Evolutionary conservation across 208 protist genomes (phyloP), one percentile per base, ranked within the genome.

Genomic region (Angomonas ambiguus): DNA sequence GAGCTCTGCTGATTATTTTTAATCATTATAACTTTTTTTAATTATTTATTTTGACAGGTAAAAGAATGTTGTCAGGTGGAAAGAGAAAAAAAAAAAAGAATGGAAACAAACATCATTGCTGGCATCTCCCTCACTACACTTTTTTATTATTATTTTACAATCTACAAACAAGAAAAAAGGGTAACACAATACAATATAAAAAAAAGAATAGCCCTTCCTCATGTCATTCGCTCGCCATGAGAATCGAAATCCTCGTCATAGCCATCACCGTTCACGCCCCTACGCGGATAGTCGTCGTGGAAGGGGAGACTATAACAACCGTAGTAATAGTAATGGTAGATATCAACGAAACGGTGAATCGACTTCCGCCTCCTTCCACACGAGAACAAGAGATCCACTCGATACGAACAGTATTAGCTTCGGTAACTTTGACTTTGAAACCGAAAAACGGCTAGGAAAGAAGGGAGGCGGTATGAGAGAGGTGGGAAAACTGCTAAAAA

Each of bases 351-450:
- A 32, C 25, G 5, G n/a, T 30, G 11, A 30, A n/a, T n/a, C n/a
- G n/a, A n/a, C n/a, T n/a, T n/a, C n/a, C n/a, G n/a, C n/a, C n/a
- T n/a, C n/a, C n/a, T n/a, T n/a, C n/a, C n/a, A n/a, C n/a, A n/a
- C n/a, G n/a, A n/a, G n/a, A n/a, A n/a, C n/a, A n/a, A n/a, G n/a
- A n/a, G 22, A 33, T 8, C 53, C 53, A 30, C 22, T 25, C 22
- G 53, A 8, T 33, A 60, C 83, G 8, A 28, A 87, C 11, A 78
- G 91, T 51, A 66, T 94, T 45, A 85, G 74, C 2, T 94, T 94
- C 59, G 84, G 84, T 51, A 87, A 84, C 61, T 94, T 94, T 64
- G 82, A 89, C 33, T 91, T 91, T 41, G 79, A 91, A 38, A 85
- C 88, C n/a, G 71, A 80, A 72, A 79, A 87, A 10, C 73, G 76